Base-by-base conservation (phyloP, 2,329 filamentous ascomycete species). In the Fusarium cicatricum region DNA sequence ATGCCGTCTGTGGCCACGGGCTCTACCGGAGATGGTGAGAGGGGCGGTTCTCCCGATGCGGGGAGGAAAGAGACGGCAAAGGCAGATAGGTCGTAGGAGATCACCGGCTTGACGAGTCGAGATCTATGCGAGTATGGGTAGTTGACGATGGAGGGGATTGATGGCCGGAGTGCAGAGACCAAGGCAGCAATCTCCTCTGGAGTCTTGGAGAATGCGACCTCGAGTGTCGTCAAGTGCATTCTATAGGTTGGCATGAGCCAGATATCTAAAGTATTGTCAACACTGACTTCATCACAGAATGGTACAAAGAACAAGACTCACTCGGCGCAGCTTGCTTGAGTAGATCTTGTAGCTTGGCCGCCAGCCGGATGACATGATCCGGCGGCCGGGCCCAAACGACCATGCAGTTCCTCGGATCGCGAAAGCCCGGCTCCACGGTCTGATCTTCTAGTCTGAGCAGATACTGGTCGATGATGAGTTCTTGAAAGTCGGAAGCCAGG, bases 371-470 rank as follows among this genome's bases (percentile, higher is more conserved):
- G 15, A 97, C 80, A 64, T 89, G 85, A 39, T 85, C 76, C 1
- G 93, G 90, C 14, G 94, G 94, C 7, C 93, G 82, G 4, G 90
- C 91, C 92, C 92, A 97, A 70, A 97, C 88, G 1, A 92, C 90
- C 11, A 97, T 80, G 71, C 93, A 96, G 69, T 97, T 83, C 34
- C 94, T 82, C 36, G 85, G 84, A 71, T 98, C 94, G 45, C 80
- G 73, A 71, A 90, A 96, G 1, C 85, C 85, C 1, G 87, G 88
- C 60, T 91, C 82, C 31, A 88, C 76, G 1, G 81, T 74, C 1
- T 83, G 83, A 37, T 88, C 81, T 63, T 89, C 83, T 28, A 97
- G 77, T 50, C 88, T 87, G 43, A 87, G 77, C 1, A 97, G 82
- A 50, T 91, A 87, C 2, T 88, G 85, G 70, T 98, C 94, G 45